Conservation (phyloP, 495 filamentous ascomycete species). For the Aspergillus diversus region DNA sequence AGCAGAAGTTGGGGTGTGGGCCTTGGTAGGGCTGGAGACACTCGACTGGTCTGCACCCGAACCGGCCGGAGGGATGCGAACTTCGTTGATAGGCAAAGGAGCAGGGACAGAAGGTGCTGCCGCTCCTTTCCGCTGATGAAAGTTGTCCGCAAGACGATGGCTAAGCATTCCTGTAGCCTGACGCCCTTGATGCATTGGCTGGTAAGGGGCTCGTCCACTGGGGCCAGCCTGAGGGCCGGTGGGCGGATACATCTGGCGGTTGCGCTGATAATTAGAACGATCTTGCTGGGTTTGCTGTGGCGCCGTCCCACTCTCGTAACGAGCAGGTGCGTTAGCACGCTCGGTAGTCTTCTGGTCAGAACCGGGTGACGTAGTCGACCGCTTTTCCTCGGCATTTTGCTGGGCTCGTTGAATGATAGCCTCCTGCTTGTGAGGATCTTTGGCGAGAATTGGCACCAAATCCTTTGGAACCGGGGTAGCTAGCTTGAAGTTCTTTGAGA, state of each 20-base stretch:
- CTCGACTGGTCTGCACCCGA: conserved; percentile 49
- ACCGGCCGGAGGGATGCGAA: conserved; percentile 51
- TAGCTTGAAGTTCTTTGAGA: conserved; percentile 91
- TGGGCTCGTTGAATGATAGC: conserved; percentile 87
- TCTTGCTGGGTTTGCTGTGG: conserved; percentile 43
- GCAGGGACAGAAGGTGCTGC: conserved; percentile 49
- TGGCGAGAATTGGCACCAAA: conserved; percentile 91
- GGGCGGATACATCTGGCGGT: conserved; percentile 51
- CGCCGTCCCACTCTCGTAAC: conserved; percentile 36
- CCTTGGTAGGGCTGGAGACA: conserved; percentile 48
- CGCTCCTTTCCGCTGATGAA: conserved; percentile 59
- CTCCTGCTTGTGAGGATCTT: conserved; percentile 89
- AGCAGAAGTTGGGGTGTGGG: conserved; percentile 54
- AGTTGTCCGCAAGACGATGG: conserved; percentile 57
- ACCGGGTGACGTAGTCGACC: conserved; percentile 37
- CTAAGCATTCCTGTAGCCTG: conserved; percentile 52
- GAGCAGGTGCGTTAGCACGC: conserved; percentile 34
- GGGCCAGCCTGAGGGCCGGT: conserved; percentile 47
- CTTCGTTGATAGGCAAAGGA: conserved; percentile 59
- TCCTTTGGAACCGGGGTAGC: conserved; percentile 88
- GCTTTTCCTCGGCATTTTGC: conserved; percentile 63
- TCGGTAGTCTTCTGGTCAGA: conserved; percentile 45
- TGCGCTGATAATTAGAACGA: conserved; percentile 46
- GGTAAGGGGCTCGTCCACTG: conserved; percentile 43
- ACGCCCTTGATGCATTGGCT: conserved; percentile 46